Percentiles rank a stretch among this genome's conserved stretches.
Conservation (phyloP, 129 eudicot species). For the Ambrosia artemisiifolia region DNA sequence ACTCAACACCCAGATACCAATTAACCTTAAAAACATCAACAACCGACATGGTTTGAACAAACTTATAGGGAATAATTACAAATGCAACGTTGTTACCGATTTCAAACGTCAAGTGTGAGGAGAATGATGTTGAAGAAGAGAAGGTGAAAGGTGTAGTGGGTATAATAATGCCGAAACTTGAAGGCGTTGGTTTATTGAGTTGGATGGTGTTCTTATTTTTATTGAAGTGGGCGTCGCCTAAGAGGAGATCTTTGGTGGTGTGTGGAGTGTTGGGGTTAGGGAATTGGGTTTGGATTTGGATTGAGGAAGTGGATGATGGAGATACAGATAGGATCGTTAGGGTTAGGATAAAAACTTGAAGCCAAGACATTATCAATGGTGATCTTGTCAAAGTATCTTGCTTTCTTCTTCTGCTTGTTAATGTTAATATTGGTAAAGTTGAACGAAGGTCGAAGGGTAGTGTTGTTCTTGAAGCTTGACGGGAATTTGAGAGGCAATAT, state of each 20-base stretch:
- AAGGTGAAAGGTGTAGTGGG: constrained; percentile 42
- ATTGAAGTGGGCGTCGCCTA: constrained; percentile 55
- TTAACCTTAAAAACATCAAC: constrained; percentile 36
- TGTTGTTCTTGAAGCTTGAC: neutral
- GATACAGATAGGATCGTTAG: constrained; percentile 32
- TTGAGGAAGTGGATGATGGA: constrained; percentile 32
- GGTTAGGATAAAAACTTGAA: constrained; percentile 16
- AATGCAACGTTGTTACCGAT: constrained; percentile 55
- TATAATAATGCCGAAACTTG: constrained; percentile 42
- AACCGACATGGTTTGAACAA: constrained; percentile 20
- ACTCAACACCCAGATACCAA: constrained; percentile 42
- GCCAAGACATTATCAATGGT: constrained; percentile 11
- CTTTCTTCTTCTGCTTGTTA: neutral
- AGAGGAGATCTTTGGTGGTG: constrained; percentile 32
- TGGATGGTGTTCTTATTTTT: constrained; percentile 32
- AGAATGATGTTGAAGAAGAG: constrained; percentile 36
- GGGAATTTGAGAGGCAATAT: neutral
- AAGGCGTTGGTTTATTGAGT: constrained; percentile 35
- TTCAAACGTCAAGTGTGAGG: constrained; percentile 58
- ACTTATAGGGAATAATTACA: constrained; percentile 43
- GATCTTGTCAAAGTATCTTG: constrained; percentile 17
- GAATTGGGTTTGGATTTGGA: constrained; percentile 27
- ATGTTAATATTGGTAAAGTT: constrained; percentile 19
- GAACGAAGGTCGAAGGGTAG: neutral
- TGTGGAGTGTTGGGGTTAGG: constrained; percentile 24